Percentiles rank a stretch among this genome's conserved stretches.
phyloP scores from a whole-genome alignment of 176 grass and related monocot species.

The Avena atlantica region DNA sequence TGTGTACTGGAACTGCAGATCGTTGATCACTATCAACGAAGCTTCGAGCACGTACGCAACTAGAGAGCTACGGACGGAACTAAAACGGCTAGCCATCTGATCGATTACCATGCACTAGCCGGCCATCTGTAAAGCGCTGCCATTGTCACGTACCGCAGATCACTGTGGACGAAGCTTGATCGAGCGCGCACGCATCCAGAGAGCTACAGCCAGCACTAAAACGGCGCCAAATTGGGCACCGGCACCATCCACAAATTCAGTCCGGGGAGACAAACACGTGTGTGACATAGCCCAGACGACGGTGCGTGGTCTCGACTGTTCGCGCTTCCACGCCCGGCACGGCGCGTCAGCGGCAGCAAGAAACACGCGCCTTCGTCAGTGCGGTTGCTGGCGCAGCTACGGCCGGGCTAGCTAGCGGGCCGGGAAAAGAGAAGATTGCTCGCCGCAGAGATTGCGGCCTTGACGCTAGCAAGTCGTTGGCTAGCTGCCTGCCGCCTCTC shows the following conservation, averaged over 20 bases:
- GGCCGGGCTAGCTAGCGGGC: not conserved
- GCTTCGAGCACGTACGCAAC: constrained; percentile 4
- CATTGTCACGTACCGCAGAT: not conserved
- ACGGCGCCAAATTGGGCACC: not conserved
- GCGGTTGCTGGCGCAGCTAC: not conserved
- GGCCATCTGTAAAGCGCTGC: not conserved
- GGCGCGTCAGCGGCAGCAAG: constrained; percentile 5
- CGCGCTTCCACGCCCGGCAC: constrained; percentile 1
- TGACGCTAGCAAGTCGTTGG: constrained; percentile 1
- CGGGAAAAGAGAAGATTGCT: not conserved
- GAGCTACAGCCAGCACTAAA: not conserved
- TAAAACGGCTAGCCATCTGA: not conserved
- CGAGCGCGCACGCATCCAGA: not conserved
- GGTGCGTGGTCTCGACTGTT: not conserved
- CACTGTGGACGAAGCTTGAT: not conserved
- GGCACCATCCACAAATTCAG: not conserved
- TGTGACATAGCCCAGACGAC: not conserved
- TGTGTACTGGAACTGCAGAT: not conserved
- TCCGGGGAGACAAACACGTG: not conserved
- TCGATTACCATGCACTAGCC: too few relatives aligned
- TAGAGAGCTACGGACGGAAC: not conserved
- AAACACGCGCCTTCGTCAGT: not conserved
- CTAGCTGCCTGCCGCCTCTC: not conserved
- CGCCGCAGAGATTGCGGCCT: constrained; percentile 7
- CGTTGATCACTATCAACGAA: not conserved